Evolutionary conservation across 106 monocot genomes (phyloP).

Genomic region (Acanthochlamys bracteata): DNA sequence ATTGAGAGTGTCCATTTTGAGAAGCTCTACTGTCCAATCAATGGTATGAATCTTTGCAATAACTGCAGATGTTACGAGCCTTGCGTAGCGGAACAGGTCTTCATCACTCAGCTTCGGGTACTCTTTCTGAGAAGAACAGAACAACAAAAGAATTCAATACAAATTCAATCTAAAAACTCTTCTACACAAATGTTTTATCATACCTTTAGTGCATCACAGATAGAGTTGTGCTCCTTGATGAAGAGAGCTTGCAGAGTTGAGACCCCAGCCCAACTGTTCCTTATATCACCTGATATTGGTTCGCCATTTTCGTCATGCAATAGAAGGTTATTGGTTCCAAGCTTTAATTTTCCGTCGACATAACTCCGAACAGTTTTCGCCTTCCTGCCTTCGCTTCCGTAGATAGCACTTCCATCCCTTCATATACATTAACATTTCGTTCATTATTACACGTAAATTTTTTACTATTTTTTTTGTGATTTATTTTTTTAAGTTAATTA

Average conservation of each 20-base stretch:
- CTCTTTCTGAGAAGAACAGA: conserved; percentile 17
- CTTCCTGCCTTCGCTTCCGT: conserved; percentile 17
- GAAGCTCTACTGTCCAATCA: conserved; percentile 65
- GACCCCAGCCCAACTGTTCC: conserved; percentile 61
- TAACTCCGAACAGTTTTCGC: conserved; percentile 19
- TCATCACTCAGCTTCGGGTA: conserved; percentile 36
- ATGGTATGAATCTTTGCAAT: conserved; percentile 76
- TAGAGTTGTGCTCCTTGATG: conserved; percentile 47
- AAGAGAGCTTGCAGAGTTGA: conserved; percentile 55
- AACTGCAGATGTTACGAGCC: conserved; percentile 54
- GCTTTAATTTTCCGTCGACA: conserved; percentile 40
- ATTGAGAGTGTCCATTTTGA: conserved; percentile 41
- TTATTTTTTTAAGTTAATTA: not conserved
- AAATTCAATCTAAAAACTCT: too few species aligned
- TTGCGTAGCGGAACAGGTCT: conserved; percentile 33
- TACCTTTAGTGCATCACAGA: conserved; percentile 63
- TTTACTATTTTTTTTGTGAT: too few species aligned
- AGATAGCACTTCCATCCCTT: conserved; percentile 58
- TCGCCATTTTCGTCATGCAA: conserved; percentile 19
- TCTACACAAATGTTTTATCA: too few species aligned
- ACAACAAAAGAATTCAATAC: too few species aligned
- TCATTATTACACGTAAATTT: too few species aligned
- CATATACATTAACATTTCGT: not conserved
- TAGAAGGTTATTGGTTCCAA: conserved; percentile 38
- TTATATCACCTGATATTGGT: conserved; percentile 38